These are phyloP conservation scores for Paxillus involutus DNA, from an alignment of 768 basidiomycete genomes.

Conservation along the genomic window DNA sequence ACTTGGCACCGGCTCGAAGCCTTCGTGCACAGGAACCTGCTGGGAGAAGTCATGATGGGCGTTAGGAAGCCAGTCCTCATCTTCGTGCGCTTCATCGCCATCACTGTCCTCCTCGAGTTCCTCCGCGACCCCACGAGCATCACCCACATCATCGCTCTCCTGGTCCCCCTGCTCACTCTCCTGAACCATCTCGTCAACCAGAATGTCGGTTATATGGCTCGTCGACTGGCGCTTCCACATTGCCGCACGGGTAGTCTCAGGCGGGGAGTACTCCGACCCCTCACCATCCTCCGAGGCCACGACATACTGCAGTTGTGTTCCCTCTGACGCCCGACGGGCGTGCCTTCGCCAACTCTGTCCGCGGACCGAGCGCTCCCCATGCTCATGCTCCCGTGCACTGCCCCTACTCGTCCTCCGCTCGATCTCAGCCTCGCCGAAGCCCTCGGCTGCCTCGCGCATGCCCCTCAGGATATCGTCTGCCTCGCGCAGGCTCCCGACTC, in stretches of 20 bases:
- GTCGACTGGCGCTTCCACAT: slow-evolving; percentile 20
- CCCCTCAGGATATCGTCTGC: slow-evolving; percentile 38
- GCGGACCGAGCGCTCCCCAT: not conserved
- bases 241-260: slow-evolving; percentile 27
- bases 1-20: not conserved
- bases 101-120: not conserved
- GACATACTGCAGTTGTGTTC: slow-evolving; percentile 9
- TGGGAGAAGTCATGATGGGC: slow-evolving; percentile 12
- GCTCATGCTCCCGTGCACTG: too few species aligned
- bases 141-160: not conserved
- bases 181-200: not conserved
- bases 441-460: slow-evolving; percentile 40
- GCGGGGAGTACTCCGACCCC: slow-evolving; percentile 25
- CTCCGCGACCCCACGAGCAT: slow-evolving; percentile 9
- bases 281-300: slow-evolving; percentile 11
- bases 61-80: not conserved
- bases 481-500: slow-evolving; percentile 33
- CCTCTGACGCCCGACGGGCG: not conserved
- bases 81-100: not conserved
- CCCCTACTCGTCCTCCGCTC: not conserved
- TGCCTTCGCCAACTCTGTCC: not conserved
- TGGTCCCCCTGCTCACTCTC: slow-evolving; percentile 3
- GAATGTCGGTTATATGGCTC: not conserved
- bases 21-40: not conserved
- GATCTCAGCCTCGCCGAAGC: slow-evolving; percentile 17